Evolutionary conservation across 208 protist genomes (phyloP), one percentile per base, ranked within the genome.

Genomic region (Trypanosoma theileri): DNA sequence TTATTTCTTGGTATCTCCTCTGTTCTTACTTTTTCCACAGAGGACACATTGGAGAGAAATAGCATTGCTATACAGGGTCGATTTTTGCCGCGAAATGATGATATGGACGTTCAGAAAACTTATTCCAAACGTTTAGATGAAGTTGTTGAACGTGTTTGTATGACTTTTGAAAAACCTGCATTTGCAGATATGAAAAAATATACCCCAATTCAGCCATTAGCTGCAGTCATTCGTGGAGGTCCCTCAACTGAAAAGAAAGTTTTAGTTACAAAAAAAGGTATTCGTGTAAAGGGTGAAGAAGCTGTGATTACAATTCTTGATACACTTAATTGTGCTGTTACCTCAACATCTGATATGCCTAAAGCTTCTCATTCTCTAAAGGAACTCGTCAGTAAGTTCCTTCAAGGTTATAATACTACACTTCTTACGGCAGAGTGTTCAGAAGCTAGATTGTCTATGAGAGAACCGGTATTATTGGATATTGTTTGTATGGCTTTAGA

Each of bases 101-200:
- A 6, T 35, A n/a, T n/a, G 41, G 16, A 17, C 21, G 8, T 22
- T 4, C 59, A 54, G 14, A 65, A 6, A 54, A 1, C 22, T 4
- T 6, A 26, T 21, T 65, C 59, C 1, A 65, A 54, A 54, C 59
- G 59, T 54, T 22, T 65, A 17, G 59, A 65, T 41, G 22, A 54
- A 12, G 17, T 65, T 4, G n/a, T 65, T 45, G 44, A 54, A 40
- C 59, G 45, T 16, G 59, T 40, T 4, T 35, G 16, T 40, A 44
- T 7, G 6, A 44, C 52, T 2, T 54, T 51, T 17, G 45, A 65
- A 21, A 41, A 54, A 19, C 42, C 4, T 16, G 22, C 4, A 14
- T 4, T 35, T 41, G 46, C 50, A 28, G 35, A 55, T 31, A 24
- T 14, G 21, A 9, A 13, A 13, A 65, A 40, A 40, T 7, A 19